Conservation (phyloP, 306 rosid genomes). For the Malus fusca region DNA sequence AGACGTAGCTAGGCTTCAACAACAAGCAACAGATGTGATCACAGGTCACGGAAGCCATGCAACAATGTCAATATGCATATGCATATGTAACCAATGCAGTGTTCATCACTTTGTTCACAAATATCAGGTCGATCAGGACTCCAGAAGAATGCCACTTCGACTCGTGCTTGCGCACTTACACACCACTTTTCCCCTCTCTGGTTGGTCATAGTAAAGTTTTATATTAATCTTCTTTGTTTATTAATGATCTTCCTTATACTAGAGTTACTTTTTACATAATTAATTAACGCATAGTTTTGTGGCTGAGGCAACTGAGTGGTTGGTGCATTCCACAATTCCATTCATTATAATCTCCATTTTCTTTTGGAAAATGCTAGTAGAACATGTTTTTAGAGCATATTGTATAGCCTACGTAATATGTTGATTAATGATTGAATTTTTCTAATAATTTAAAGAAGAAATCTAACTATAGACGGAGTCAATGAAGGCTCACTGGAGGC, state of each 20-base stretch:
- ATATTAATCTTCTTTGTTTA: background rate
- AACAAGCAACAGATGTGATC: background rate
- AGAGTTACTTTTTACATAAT: background rate
- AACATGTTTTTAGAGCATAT: too few species aligned
- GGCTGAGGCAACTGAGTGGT: background rate
- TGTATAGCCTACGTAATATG: too few species aligned
- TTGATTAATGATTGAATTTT: too few species aligned
- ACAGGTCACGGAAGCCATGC: background rate
- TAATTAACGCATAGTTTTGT: background rate
- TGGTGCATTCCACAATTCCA: background rate
- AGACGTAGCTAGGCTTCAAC: background rate
- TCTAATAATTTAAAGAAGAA: too few species aligned
- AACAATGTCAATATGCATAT: background rate
- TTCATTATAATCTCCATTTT: background rate
- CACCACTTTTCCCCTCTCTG: constrained; percentile 1
- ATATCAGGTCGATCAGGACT: background rate
- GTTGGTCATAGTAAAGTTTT: background rate
- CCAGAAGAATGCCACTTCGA: background rate
- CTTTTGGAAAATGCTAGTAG: too few species aligned
- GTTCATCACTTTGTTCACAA: background rate
- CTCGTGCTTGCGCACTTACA: constrained; percentile 10
- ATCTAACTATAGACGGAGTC: too few species aligned
- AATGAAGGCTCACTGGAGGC: too few species aligned
- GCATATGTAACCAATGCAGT: background rate
- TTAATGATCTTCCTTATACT: too few species aligned